A percentile compares a stretch with the other conserved stretches of the same genome.
Evolutionary conservation across 2,329 filamentous ascomycete species (phyloP).

Genomic region (Trichoderma sp.): DNA sequence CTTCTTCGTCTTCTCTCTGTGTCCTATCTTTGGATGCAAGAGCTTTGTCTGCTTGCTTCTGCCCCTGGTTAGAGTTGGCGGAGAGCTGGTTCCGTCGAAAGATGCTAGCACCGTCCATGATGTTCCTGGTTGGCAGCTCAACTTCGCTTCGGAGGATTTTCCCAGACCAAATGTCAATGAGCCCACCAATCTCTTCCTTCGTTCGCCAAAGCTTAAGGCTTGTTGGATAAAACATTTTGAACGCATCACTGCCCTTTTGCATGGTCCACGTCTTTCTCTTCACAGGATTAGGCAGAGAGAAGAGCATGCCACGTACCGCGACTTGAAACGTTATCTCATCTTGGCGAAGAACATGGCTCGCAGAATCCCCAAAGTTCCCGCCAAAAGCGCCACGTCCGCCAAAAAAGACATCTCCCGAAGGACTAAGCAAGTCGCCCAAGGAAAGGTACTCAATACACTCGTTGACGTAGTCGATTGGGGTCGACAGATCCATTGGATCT

Average conservation of each 20-base stretch:
- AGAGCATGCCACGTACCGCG: conserved; percentile 82
- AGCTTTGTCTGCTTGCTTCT: conserved; percentile 35
- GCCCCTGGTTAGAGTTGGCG: conserved; percentile 42
- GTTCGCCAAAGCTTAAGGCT: conserved; percentile 82
- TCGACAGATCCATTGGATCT: conserved; percentile 54
- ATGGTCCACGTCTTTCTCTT: conserved; percentile 62
- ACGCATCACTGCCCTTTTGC: conserved; percentile 61
- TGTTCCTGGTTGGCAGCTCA: conserved; percentile 41
- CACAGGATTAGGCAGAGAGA: conserved; percentile 83
- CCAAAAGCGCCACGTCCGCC: conserved; percentile 59
- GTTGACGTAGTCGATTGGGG: conserved; percentile 76
- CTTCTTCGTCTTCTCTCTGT: conserved; percentile 32
- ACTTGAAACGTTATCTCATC: conserved; percentile 95
- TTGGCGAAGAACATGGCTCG: conserved; percentile 78
- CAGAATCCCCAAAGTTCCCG: conserved; percentile 55
- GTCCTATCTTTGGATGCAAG: conserved; percentile 28
- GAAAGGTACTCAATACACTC: conserved; percentile 87
- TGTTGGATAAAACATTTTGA: conserved; percentile 91
- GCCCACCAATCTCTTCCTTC: conserved; percentile 77
- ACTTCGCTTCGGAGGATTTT: conserved; percentile 62
- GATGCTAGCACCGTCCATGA: conserved; percentile 53
- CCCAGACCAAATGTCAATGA: conserved; percentile 71
- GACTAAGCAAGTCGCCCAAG: conserved; percentile 81
- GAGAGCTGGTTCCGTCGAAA: conserved; percentile 51
- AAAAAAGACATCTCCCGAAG: conserved; percentile 71